These are phyloP conservation scores for Xylariaceae sp. DNA, from an alignment of 2,329 filamentous ascomycete genomes.

Conservation along the genomic window DNA sequence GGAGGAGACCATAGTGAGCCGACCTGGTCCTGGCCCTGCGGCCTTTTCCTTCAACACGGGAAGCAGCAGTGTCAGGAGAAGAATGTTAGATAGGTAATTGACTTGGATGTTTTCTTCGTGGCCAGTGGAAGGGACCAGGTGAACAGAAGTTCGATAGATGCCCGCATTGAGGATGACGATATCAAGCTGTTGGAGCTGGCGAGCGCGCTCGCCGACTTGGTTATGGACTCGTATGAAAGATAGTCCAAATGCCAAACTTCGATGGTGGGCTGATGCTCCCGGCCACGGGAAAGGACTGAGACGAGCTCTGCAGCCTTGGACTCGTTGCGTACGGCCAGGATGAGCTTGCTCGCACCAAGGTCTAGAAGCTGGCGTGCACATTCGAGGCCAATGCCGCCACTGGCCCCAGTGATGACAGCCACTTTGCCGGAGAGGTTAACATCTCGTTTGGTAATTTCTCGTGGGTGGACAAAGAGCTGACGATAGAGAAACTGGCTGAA, in stretches of 20 bases:
- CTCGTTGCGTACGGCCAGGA: slow-evolving; percentile 13
- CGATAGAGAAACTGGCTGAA: slow-evolving; percentile 3
- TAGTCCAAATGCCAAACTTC: slow-evolving; percentile 17
- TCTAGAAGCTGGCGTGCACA: slow-evolving; percentile 7
- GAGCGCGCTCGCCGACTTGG: slow-evolving; percentile 6
- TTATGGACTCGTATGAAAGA: slow-evolving; percentile 11
- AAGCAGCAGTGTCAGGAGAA: slow-evolving; percentile 41
- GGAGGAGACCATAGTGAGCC: slow-evolving; percentile 25
- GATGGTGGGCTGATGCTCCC: neutral
- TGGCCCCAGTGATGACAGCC: slow-evolving; percentile 18
- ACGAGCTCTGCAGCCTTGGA: neutral
- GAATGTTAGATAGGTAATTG: slow-evolving; percentile 46
- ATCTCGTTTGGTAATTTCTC: neutral
- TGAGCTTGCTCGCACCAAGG: slow-evolving; percentile 9
- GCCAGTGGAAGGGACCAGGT: slow-evolving; percentile 18
- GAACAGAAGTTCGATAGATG: slow-evolving; percentile 14
- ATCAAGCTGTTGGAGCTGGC: slow-evolving; percentile 6
- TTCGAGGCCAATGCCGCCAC: slow-evolving; percentile 13
- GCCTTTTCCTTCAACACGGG: slow-evolving; percentile 36
- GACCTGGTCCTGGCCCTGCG: neutral
- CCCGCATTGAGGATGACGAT: slow-evolving; percentile 29
- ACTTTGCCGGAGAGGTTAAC: slow-evolving; percentile 11
- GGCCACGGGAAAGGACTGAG: neutral
- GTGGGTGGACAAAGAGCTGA: neutral
- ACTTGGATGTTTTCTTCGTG: slow-evolving; percentile 42